Conservation (phyloP, 2,329 filamentous ascomycete species). For the Cryphonectria radicalis region DNA sequence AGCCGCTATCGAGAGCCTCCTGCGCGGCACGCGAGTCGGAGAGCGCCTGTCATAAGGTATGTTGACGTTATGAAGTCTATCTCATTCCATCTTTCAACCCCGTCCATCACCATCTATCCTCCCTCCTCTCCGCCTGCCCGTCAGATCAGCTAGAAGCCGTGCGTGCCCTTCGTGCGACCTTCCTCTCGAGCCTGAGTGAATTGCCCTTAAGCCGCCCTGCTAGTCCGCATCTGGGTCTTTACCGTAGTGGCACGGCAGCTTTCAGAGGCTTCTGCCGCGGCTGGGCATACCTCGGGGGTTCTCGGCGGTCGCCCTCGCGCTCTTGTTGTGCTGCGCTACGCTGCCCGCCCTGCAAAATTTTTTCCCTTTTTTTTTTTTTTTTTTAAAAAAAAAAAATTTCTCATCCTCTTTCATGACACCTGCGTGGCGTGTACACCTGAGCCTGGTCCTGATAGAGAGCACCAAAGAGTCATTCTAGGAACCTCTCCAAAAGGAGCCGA, state of each 20-base stretch:
- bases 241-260: conserved; percentile 10
- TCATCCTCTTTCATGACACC: conserved; percentile 6
- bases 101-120: neutral
- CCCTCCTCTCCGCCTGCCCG: neutral
- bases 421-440: conserved; percentile 3
- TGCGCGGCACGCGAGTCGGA: neutral
- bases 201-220: conserved; percentile 2
- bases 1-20: neutral
- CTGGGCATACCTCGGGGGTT: conserved; percentile 8
- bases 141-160: neutral
- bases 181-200: conserved; percentile 1
- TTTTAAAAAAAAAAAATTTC: neutral
- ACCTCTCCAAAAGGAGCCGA: neutral
- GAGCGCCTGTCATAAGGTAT: neutral
- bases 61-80: neutral
- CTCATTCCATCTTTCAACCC: neutral
- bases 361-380: too few relatives aligned
- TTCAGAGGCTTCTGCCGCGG: conserved; percentile 4
- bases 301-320: conserved; percentile 12
- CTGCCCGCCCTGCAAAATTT: conserved; percentile 4
- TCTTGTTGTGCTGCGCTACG: conserved; percentile 2
- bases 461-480: conserved; percentile 10
- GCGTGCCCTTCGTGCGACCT: conserved; percentile 4
- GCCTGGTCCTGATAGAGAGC: conserved; percentile 11
- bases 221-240: conserved; percentile 12